A percentile compares a stretch with the other conserved stretches of the same genome.
Evolutionary conservation across 1,139 yeast genomes (phyloP).

Genomic region (Candida sojae): DNA sequence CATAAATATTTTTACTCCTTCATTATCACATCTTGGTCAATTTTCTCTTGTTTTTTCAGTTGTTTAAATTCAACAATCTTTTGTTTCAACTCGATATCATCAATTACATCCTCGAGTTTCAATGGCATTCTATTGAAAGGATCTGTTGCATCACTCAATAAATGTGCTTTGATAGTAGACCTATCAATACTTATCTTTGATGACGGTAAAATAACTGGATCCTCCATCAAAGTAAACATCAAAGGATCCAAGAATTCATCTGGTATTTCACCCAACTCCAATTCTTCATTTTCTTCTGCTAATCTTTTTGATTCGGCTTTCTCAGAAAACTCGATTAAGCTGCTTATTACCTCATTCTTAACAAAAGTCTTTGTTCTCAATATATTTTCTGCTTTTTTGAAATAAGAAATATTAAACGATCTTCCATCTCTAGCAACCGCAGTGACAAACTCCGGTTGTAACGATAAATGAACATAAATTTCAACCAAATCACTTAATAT

Average conservation of each 20-base stretch:
- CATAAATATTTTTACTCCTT: slow-evolving; percentile 8
- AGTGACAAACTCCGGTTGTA: slow-evolving; percentile 61
- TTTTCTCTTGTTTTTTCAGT: slow-evolving; percentile 29
- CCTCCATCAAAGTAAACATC: slow-evolving; percentile 93
- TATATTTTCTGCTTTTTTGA: slow-evolving; percentile 70
- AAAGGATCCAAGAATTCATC: slow-evolving; percentile 96
- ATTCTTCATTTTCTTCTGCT: slow-evolving; percentile 77
- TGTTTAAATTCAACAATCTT: slow-evolving; percentile 62
- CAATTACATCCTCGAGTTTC: slow-evolving; percentile 82
- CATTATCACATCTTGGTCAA: slow-evolving; percentile 22
- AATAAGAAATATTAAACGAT: slow-evolving; percentile 69
- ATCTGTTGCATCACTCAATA: slow-evolving; percentile 92
- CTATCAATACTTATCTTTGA: slow-evolving; percentile 85
- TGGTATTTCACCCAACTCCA: slow-evolving; percentile 90
- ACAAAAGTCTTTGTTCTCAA: slow-evolving; percentile 56
- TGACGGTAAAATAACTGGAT: slow-evolving; percentile 90
- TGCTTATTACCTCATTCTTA: slow-evolving; percentile 52
- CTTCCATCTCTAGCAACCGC: slow-evolving; percentile 92
- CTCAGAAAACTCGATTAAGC: slow-evolving; percentile 57
- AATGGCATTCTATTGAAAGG: slow-evolving; percentile 95
- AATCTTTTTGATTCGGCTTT: slow-evolving; percentile 61
- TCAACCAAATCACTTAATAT: slow-evolving; percentile 70
- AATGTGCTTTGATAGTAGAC: slow-evolving; percentile 89
- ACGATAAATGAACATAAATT: slow-evolving; percentile 71
- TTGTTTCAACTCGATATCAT: slow-evolving; percentile 65